Evolutionary conservation across 2,329 filamentous ascomycete species (phyloP).

Genomic region (Diaporthe sp.): DNA sequence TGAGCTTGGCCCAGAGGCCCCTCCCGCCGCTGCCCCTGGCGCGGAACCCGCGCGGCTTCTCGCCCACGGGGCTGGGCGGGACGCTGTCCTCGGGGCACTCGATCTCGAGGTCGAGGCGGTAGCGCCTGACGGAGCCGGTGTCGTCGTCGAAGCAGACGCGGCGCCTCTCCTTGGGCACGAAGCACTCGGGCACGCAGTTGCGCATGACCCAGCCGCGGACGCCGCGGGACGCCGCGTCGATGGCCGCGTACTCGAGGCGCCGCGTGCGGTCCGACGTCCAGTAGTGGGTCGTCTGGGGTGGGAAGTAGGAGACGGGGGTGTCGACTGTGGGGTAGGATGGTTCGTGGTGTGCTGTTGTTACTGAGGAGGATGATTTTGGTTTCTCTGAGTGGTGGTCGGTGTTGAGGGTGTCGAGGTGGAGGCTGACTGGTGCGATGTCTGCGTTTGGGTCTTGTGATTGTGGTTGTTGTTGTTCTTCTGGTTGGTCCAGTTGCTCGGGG

Average conservation of each 20-base stretch:
- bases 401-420: constrained; percentile 38
- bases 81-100: constrained; percentile 43
- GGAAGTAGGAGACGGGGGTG: constrained; percentile 53
- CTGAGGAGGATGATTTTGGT: constrained; percentile 55
- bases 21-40: neutral
- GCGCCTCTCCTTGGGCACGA: constrained; percentile 63
- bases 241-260: constrained; percentile 74
- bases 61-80: constrained; percentile 37
- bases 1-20: constrained; percentile 35
- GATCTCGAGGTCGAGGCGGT: constrained; percentile 68
- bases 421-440: constrained; percentile 34
- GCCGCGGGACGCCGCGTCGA: constrained; percentile 71
- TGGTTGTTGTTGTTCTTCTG: constrained; percentile 18
- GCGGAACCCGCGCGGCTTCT: constrained; percentile 37
- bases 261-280: constrained; percentile 75
- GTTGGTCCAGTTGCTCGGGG: constrained; percentile 35
- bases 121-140: constrained; percentile 72
- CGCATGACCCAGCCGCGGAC: constrained; percentile 71
- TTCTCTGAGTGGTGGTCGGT: constrained; percentile 38
- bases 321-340: constrained; percentile 39
- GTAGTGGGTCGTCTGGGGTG: constrained; percentile 73
- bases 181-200: constrained; percentile 71
- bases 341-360: constrained; percentile 26
- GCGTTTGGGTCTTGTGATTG: constrained; percentile 16
- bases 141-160: constrained; percentile 72